Base-by-base conservation (phyloP, 208 protist genomes). In the Polymyxa betae region DNA sequence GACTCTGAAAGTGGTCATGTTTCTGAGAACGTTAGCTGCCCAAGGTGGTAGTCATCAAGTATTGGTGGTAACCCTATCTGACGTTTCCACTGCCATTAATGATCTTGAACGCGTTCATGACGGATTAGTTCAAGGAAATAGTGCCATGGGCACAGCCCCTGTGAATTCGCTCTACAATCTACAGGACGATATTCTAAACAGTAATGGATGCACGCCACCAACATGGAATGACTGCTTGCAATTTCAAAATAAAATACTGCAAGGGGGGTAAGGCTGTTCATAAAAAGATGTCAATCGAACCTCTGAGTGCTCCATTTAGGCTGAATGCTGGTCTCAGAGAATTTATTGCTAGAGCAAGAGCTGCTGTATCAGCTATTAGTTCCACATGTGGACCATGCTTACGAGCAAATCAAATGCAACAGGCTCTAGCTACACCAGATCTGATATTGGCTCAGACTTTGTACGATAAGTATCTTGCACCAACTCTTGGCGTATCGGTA, bases 151-250 rank as follows among this genome's bases (percentile, higher is more conserved):
- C 5, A 82, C 72, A 20, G 35, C n/a, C 10, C 35, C 72, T 12
- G n/a, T 45, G 5, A 16, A 35, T 35, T 82, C 72, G n/a, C 5
- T 82, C 5, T 82, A 82, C n/a, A 82, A 82, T 43, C 72, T 82
- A 20, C 72, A 82, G n/a, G 72, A 82, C n/a, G n/a, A 82, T 43
- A 82, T 82, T n/a, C 5, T 82, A n/a, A 40, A 20, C n/a, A 12
- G 35, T 5, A 82, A 82, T 82, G 72, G 72, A 43, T 82, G 72
- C 72, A 82, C 72, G 5, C 72, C 72, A 5, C 72, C 72, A 12
- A 45, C 72, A 43, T 82, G 35, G 72, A 5, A 35, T 5, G 72
- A 82, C 10, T 82, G 72, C n/a, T 16, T 43, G 5, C 35, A 20
- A 43, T 82, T 38, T 43, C 35, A 35, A 20, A 35, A 35, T 40